Percentiles rank a stretch among this genome's conserved stretches.
phyloP scores from a whole-genome alignment of 73 alveolate genomes.

The Blepharisma stoltei region DNA sequence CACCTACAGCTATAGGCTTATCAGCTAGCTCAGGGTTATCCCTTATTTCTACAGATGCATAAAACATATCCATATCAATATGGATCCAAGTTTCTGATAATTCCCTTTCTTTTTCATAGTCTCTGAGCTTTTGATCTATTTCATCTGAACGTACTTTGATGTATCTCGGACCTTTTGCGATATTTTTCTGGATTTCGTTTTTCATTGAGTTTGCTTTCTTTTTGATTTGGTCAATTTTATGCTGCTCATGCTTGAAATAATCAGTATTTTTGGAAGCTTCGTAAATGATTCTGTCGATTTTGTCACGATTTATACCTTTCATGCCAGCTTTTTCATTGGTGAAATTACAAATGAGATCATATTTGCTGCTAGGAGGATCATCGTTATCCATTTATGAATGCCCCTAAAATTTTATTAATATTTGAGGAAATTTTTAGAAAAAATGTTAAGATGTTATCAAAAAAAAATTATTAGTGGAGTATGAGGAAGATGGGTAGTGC shows the following conservation, averaged over 20 bases:
- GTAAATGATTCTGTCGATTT: constrained; percentile 53
- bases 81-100: constrained; percentile 78
- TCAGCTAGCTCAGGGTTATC: constrained; percentile 88
- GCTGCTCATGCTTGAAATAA: constrained; percentile 41
- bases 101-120: constrained; percentile 33
- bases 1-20: constrained; percentile 95
- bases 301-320: constrained; percentile 61
- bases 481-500: no score
- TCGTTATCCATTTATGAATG: no score
- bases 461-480: no score
- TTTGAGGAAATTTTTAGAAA: no score
- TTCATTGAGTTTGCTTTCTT: constrained; percentile 38
- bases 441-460: no score
- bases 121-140: constrained; percentile 31
- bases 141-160: constrained; percentile 31
- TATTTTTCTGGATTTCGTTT: constrained; percentile 35
- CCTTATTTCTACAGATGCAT: constrained; percentile 94
- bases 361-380: no score
- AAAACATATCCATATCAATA: constrained; percentile 99
- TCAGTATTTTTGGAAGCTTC: constrained; percentile 65
- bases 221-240: constrained; percentile 40
- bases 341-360: constrained; percentile 3
- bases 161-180: constrained; percentile 21
- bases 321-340: constrained; percentile 77
- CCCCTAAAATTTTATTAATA: no score